Percentiles rank a stretch among this genome's conserved stretches.
Evolutionary conservation across 2,329 filamentous ascomycete species (phyloP).

Genomic region (Arthrobotrys conoides): DNA sequence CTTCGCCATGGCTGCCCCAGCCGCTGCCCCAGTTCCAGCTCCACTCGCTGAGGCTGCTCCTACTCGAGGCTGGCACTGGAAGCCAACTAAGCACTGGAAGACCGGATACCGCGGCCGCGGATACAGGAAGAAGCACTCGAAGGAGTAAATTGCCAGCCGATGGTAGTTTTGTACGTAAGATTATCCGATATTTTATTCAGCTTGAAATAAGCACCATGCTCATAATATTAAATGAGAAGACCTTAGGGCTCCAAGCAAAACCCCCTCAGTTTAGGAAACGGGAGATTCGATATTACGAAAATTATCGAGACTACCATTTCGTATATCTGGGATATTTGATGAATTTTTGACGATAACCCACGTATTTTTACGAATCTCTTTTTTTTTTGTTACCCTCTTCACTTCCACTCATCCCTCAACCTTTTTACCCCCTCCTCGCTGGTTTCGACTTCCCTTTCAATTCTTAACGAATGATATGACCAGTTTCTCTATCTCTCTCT

Average conservation of each 20-base stretch:
- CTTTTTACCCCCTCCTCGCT: neutral
- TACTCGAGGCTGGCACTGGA: neutral
- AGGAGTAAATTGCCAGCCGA: neutral
- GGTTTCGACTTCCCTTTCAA: conserved; percentile 4
- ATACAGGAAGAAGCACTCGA: conserved; percentile 4
- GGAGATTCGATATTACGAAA: neutral
- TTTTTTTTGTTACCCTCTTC: neutral
- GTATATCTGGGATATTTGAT: neutral
- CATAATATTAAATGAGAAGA: too few species aligned
- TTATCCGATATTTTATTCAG: neutral
- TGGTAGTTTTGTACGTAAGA: neutral
- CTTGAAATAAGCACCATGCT: too few species aligned
- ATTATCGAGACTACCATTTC: neutral
- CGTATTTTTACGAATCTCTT: neutral
- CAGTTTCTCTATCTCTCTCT: neutral
- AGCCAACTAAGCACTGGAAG: neutral
- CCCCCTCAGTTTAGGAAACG: neutral
- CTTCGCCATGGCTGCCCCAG: conserved; percentile 22
- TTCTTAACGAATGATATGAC: conserved; percentile 11
- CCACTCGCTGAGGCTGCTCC: too few species aligned
- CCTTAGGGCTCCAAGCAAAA: neutral
- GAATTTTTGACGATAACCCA: too few species aligned
- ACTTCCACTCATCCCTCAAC: neutral
- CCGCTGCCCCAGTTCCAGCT: neutral
- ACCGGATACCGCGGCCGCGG: neutral